Evolutionary conservation across 345 rosid genomes (phyloP), one percentile per base, ranked within the genome.

Genomic region (Adansonia digitata): DNA sequence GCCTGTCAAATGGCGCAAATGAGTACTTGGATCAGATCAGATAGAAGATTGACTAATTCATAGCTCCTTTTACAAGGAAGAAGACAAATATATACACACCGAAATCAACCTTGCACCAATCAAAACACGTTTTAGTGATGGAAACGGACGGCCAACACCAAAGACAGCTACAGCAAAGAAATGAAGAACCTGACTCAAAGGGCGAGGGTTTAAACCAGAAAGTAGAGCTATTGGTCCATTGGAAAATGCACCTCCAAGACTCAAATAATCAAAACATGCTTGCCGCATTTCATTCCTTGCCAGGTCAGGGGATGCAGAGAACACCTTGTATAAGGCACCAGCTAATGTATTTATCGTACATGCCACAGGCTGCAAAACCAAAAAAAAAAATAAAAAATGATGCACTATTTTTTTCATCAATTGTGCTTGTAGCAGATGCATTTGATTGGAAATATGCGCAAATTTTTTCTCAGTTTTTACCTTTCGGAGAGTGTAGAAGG

Each of bases 281-380:
- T 82, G 78, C 17, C 75, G 75, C 80, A 84, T 77, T 59, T 81
- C 82, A 3, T 4, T 39, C 71, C 39, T 75, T 6, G 83, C 82
- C 40, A 76, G 80, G 66, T 82, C 77, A 0, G 77, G 52, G 14
- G 87, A 80, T 17, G 69, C 79, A 3, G 48, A 64, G 26, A 80
- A 80, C 26, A 84, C 84, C 22, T 75, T 75, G 59, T 84, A 71
- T 57, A 84, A 56, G 2, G 78, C 85, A 0, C 49, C 83, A 0
- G 87, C 87, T 72, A 84, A 55, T 64, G 82, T 84, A 39, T 84
- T 84, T 77, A 84, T 78, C 3, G 87, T 82, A 12, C 85, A 77
- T 31, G 84, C 82, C 42, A 80, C 73, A 10, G 87, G 87, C 85
- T 82, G 78, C 22, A 57, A 46, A 48, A 22, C 31, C 31, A 2